Conservation (phyloP, 1,284 basidiomycete genomes). For the Testicularia cyperi region DNA sequence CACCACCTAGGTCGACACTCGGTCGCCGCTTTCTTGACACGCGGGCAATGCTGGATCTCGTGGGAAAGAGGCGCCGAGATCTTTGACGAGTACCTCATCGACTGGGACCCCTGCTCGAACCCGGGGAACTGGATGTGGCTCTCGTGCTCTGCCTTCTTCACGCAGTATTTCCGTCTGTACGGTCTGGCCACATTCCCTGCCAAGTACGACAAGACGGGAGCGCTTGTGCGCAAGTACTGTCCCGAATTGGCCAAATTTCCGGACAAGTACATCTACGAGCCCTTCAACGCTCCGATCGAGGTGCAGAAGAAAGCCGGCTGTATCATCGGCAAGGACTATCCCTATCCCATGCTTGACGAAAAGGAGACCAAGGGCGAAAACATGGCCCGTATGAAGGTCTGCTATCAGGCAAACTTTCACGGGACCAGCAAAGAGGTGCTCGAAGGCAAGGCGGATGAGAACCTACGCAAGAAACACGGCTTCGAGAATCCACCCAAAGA, state of each 20-base stretch:
- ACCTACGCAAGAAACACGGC: conserved; percentile 44
- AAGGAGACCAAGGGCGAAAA: conserved; percentile 47
- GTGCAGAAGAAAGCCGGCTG: conserved; percentile 49
- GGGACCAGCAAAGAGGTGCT: conserved; percentile 45
- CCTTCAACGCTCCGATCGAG: conserved; percentile 42
- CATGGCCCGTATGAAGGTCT: conserved; percentile 39
- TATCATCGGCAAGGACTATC: conserved; percentile 53
- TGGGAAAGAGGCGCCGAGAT: conserved; percentile 67
- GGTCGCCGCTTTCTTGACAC: conserved; percentile 66
- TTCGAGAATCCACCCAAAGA: conserved; percentile 20
- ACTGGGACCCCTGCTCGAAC: conserved; percentile 63
- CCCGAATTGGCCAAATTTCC: conserved; percentile 57
- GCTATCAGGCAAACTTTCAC: conserved; percentile 33
- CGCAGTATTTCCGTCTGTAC: conserved; percentile 61
- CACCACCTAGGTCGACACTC: conserved; percentile 64
- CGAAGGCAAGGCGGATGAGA: conserved; percentile 44
- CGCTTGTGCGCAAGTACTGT: conserved; percentile 63
- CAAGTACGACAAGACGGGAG: conserved; percentile 63
- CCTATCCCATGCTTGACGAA: conserved; percentile 49
- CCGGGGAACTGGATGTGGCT: conserved; percentile 65
- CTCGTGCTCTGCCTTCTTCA: conserved; percentile 63
- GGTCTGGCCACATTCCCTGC: conserved; percentile 62
- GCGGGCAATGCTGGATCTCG: conserved; percentile 66
- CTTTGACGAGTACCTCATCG: conserved; percentile 62
- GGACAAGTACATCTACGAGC: conserved; percentile 54